Base-by-base conservation (phyloP, 2,329 filamentous ascomycete genomes). In the Pyricularia grisea region DNA sequence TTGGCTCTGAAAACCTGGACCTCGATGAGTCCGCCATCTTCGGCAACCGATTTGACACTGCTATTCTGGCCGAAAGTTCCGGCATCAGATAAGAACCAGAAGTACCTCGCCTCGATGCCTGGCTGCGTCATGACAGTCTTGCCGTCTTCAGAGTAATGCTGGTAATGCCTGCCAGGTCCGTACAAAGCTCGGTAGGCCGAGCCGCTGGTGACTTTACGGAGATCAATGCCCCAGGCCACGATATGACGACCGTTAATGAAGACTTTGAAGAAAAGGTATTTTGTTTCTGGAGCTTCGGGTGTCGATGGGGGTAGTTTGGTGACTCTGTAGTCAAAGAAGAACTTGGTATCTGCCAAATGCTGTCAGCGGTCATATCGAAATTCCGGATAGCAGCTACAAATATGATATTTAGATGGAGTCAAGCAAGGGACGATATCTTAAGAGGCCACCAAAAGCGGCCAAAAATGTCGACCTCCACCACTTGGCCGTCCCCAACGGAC, bases 1-100 rank as follows among this genome's bases (percentile, higher is more conserved):
- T 77, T 81, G n/a, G 85, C 83, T 28, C 85, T 81, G 72, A 85
- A 87, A 11, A 82, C 81, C 50, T 80, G 79, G 3, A 88, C 75
- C 71, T 87, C 84, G 66, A 88, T 84, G 2, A 86, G 73, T 1
- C 86, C 86, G 12, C 85, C 86, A 72, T 88, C 83, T 66, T 83
- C 79, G 10, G 83, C 84, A 3, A 80, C 77, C 2, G 80, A 79
- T 60, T 76, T 75, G 27, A 75, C 72, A 11, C 78, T 75, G 2
- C 76, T 74, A 9, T 75, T 74, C 31, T 67, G 36, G 9, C 77
- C 76, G 9, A 28, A 7, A 28, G 10, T 30, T 27, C 25, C 60
- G 7, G 2, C 25, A 17, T 10, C 27, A 28, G 60, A 14, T 61
- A 83, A 79, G 70, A 86, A 87, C 66, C 80, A 78, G 71, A 88